Percentiles rank a stretch among this genome's conserved stretches.
These are phyloP conservation scores for Talaromyces funiculosus DNA, from an alignment of 2,329 filamentous ascomycete species.

Conservation along the genomic window DNA sequence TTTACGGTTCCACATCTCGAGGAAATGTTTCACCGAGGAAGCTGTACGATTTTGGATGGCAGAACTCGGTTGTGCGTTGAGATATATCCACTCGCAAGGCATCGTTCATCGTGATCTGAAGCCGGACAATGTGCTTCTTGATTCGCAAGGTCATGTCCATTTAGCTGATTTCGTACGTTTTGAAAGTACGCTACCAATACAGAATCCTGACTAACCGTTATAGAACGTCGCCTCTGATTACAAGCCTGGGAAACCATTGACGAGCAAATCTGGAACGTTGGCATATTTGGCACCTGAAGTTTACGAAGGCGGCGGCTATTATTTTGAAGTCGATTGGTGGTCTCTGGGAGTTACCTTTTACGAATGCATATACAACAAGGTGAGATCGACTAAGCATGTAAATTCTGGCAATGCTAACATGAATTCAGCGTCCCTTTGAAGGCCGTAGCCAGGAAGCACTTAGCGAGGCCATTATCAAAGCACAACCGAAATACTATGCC, in stretches of 20 bases:
- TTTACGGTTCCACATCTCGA: slow-evolving; percentile 91
- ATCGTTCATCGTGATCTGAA: slow-evolving; percentile 91
- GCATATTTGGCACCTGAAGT: slow-evolving; percentile 96
- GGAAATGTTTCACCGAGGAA: slow-evolving; percentile 97
- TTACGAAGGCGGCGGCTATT: slow-evolving; percentile 84
- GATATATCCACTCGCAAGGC: slow-evolving; percentile 77
- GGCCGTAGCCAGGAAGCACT: slow-evolving; percentile 78
- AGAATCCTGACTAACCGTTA: not conserved
- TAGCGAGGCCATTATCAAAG: slow-evolving; percentile 72
- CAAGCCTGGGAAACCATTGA: slow-evolving; percentile 71
- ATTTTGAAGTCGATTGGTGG: slow-evolving; percentile 95
- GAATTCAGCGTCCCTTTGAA: slow-evolving; percentile 75
- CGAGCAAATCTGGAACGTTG: slow-evolving; percentile 93
- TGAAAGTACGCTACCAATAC: not conserved
- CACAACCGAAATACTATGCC: slow-evolving; percentile 80
- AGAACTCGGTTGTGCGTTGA: slow-evolving; percentile 83
- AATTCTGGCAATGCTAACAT: not conserved
- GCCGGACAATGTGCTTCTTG: slow-evolving; percentile 83
- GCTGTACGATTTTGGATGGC: slow-evolving; percentile 96
- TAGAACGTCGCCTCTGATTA: slow-evolving; percentile 97
- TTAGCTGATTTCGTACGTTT: slow-evolving; percentile 86
- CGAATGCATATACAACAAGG: slow-evolving; percentile 99
- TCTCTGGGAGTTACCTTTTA: slow-evolving; percentile 97
- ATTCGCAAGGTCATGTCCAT: slow-evolving; percentile 89
- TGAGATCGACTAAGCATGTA: not conserved